phyloP scores from a whole-genome alignment of 176 grass and related monocot genomes.

The Sorghum bicolor region Sorghum_bicolor_NCBIv3 NC_012871.2:73182001-73182500 shows the following conservation, averaged over 20 bases:
- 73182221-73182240: conserved; percentile 54
- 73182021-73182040: conserved; percentile 52
- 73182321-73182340: conserved; percentile 55
- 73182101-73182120: conserved; percentile 66
- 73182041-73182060: conserved; percentile 35
- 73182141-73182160: conserved; percentile 32
- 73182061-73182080: conserved; percentile 35
- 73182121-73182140: conserved; percentile 55
- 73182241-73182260: conserved; percentile 57
- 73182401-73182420: conserved; percentile 57
- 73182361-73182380: conserved; percentile 58
- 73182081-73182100: conserved; percentile 38
- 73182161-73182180: conserved; percentile 58
- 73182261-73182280: conserved; percentile 57
- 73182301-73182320: conserved; percentile 73
- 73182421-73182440: conserved; percentile 71
- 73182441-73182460: conserved; percentile 55
- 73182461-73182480: conserved; percentile 38
- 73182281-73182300: conserved; percentile 50
- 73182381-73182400: conserved; percentile 37
- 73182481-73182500: conserved; percentile 76
- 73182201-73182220: conserved; percentile 63
- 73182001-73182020: conserved; percentile 60
- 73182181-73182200: conserved; percentile 49
- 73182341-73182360: conserved; percentile 49